Percentiles rank a stretch among this genome's conserved stretches.
Evolutionary conservation across 192 early-diverging fungal species (phyloP).

Genomic region (Backusella sp.): DNA sequence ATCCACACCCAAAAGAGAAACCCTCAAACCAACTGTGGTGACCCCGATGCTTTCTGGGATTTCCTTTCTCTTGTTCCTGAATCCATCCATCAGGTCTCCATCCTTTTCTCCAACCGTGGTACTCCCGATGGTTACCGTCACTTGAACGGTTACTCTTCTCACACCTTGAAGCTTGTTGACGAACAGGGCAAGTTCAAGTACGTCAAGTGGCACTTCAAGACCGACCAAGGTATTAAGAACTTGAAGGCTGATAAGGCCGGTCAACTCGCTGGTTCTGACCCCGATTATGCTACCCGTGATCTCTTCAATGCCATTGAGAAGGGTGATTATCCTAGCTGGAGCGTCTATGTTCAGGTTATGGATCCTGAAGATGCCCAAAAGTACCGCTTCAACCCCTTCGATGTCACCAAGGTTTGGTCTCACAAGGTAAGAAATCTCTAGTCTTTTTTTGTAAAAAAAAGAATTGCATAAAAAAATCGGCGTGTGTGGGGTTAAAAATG

Average conservation of each 20-base stretch:
- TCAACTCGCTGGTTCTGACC: constrained; percentile 57
- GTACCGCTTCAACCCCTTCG: constrained; percentile 75
- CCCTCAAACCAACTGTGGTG: constrained; percentile 70
- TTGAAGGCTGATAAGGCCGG: constrained; percentile 60
- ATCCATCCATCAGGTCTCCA: constrained; percentile 76
- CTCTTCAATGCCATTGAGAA: constrained; percentile 70
- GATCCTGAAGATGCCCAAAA: constrained; percentile 67
- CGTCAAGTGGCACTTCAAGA: constrained; percentile 88
- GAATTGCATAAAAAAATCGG: neutral
- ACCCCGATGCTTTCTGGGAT: constrained; percentile 76
- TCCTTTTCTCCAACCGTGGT: constrained; percentile 82
- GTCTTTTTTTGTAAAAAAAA: neutral
- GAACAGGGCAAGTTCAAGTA: constrained; percentile 63
- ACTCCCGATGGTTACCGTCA: constrained; percentile 78
- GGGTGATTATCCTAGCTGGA: constrained; percentile 72
- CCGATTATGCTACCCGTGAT: constrained; percentile 77
- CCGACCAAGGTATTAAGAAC: constrained; percentile 79
- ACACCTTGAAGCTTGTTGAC: constrained; percentile 74
- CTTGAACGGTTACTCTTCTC: constrained; percentile 83
- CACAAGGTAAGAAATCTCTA: constrained; percentile 47
- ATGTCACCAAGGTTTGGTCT: constrained; percentile 83
- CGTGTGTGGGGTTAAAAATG: neutral
- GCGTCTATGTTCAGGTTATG: constrained; percentile 73
- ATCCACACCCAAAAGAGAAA: constrained; percentile 86
- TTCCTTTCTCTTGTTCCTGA: constrained; percentile 77